Percentiles rank a stretch among this genome's conserved stretches.
phyloP scores from a whole-genome alignment of 805 yeast genomes.

The Metschnikowia matae region DNA sequence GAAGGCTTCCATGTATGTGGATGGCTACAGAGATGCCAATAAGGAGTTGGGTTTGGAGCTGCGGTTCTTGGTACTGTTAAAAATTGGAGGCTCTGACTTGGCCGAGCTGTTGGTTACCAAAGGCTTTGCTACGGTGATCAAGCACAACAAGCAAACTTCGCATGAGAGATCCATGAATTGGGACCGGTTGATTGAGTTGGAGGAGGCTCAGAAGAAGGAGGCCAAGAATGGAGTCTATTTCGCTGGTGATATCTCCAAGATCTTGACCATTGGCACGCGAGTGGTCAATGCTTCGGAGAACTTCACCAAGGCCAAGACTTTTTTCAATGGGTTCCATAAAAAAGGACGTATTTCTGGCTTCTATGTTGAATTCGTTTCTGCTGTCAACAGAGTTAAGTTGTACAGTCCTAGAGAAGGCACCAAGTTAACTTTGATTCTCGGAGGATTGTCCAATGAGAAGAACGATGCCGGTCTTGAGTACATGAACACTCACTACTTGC shows the following conservation, averaged over 20 bases:
- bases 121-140: slow-evolving; percentile 76
- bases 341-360: slow-evolving; percentile 61
- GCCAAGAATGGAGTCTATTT: slow-evolving; percentile 59
- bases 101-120: slow-evolving; percentile 54
- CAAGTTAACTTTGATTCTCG: slow-evolving; percentile 65
- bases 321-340: slow-evolving; percentile 63
- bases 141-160: slow-evolving; percentile 68
- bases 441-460: slow-evolving; percentile 56
- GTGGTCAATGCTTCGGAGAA: slow-evolving; percentile 78
- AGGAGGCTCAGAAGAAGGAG: slow-evolving; percentile 51
- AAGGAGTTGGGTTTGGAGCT: slow-evolving; percentile 56
- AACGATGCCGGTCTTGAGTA: slow-evolving; percentile 47
- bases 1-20: slow-evolving; percentile 55
- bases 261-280: slow-evolving; percentile 54
- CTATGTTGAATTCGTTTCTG: slow-evolving; percentile 63
- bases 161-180: slow-evolving; percentile 68
- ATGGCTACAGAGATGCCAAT: slow-evolving; percentile 59
- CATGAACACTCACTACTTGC: slow-evolving; percentile 54
- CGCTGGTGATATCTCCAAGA: slow-evolving; percentile 41
- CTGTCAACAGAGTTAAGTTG: slow-evolving; percentile 66
- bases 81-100: slow-evolving; percentile 49
- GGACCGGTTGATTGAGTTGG: slow-evolving; percentile 73
- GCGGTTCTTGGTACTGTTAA: slow-evolving; percentile 60
- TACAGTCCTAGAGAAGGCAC: slow-evolving; percentile 68
- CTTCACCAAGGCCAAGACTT: slow-evolving; percentile 66